These are phyloP conservation scores for Pichia sp. DNA, from an alignment of 1,139 yeast genomes.

Conservation along the genomic window DNA sequence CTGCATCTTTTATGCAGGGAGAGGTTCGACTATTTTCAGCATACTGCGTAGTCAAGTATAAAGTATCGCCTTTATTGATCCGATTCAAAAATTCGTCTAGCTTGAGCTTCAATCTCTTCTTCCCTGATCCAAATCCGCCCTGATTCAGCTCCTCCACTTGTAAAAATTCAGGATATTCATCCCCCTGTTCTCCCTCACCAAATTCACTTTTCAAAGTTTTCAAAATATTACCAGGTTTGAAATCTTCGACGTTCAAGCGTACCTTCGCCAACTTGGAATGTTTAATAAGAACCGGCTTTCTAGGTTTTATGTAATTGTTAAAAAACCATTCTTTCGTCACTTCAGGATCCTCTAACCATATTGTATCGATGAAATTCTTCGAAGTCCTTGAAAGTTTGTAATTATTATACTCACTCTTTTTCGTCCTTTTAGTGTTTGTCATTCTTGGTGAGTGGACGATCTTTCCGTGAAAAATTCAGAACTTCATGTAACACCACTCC, in stretches of 20 bases:
- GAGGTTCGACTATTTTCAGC: constrained; percentile 31
- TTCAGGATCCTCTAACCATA: constrained; percentile 14
- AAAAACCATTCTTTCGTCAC: constrained; percentile 17
- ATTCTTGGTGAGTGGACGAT: too few relatives aligned
- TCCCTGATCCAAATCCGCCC: constrained; percentile 68
- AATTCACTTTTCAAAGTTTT: constrained; percentile 30
- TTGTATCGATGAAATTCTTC: constrained; percentile 11
- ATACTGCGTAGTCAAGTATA: constrained; percentile 69
- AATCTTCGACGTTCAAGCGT: constrained; percentile 28
- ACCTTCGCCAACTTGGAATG: neutral
- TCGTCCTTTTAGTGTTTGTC: constrained; percentile 10
- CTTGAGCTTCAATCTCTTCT: constrained; percentile 45
- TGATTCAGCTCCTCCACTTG: constrained; percentile 54
- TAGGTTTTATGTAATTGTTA: constrained; percentile 14
- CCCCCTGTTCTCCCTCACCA: constrained; percentile 28
- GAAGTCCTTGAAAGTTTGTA: constrained; percentile 9
- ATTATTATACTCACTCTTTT: constrained; percentile 8
- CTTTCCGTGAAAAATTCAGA: too few relatives aligned
- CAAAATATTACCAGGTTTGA: constrained; percentile 35
- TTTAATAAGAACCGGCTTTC: constrained; percentile 20
- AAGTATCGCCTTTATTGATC: constrained; percentile 40
- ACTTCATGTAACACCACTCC: neutral
- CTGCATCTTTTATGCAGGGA: constrained; percentile 10
- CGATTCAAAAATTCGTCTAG: constrained; percentile 45
- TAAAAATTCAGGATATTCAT: constrained; percentile 31